Evolutionary conservation across 2,329 filamentous ascomycete genomes (phyloP).

Genomic region (Penicillium crustosum): DNA sequence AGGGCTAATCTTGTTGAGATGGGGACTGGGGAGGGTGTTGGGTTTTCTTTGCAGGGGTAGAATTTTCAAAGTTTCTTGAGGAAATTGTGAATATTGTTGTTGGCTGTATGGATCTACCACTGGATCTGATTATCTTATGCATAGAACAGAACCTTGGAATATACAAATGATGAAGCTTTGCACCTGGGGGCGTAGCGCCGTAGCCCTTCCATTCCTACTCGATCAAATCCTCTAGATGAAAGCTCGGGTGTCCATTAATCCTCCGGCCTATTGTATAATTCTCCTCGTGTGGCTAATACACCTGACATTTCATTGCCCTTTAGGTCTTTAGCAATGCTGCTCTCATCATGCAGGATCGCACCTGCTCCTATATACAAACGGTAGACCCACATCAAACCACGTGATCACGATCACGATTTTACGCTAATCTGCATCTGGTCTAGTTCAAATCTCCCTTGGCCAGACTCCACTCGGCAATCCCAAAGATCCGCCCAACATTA

Average conservation of each 20-base stretch:
- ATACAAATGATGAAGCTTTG: not conserved
- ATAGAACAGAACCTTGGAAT: not conserved
- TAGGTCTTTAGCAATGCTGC: not conserved
- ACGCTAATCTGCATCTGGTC: not conserved
- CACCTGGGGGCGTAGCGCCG: not conserved
- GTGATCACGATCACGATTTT: rapidly evolving
- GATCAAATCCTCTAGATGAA: not conserved
- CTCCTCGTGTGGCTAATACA: not conserved
- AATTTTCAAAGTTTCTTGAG: not conserved
- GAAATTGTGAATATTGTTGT: not conserved
- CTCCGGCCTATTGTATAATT: not conserved
- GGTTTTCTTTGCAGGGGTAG: constrained; percentile 45
- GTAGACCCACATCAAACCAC: not conserved
- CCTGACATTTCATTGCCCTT: not conserved
- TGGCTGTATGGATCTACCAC: not conserved
- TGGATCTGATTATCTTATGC: not conserved
- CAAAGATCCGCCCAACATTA: constrained; percentile 47
- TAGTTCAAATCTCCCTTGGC: not conserved
- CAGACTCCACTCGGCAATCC: constrained; percentile 45
- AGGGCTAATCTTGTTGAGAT: constrained; percentile 46
- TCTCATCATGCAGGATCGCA: not conserved
- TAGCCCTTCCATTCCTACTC: not conserved
- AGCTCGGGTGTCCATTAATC: not conserved
- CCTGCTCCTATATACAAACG: not conserved
- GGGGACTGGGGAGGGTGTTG: constrained; percentile 47